Conservation (phyloP, 805 yeast species). For the Torulaspora maleeae region DNA sequence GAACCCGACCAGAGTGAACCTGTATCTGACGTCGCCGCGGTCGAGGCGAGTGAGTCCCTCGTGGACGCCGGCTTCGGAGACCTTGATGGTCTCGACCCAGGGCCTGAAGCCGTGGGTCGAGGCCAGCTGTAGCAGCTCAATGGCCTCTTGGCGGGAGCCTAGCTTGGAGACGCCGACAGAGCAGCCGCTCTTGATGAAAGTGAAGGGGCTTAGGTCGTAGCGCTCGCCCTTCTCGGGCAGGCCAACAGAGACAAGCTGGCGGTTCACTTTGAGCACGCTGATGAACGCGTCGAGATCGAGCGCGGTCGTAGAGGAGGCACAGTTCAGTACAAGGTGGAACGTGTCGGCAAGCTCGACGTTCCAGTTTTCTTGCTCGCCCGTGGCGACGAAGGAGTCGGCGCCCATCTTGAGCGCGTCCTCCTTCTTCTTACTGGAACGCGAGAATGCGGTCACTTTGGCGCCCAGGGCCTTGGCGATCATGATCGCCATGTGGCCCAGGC, state of each 20-base stretch:
- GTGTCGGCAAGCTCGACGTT: conserved; percentile 25
- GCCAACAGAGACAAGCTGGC: conserved; percentile 61
- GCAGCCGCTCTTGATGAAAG: conserved; percentile 47
- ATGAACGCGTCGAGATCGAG: conserved; percentile 48
- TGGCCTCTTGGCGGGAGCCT: conserved; percentile 61
- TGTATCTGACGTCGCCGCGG: conserved; percentile 54
- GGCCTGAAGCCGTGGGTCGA: conserved; percentile 53
- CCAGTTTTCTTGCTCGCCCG: conserved; percentile 43
- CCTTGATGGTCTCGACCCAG: conserved; percentile 58
- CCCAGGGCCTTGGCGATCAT: conserved; percentile 49
- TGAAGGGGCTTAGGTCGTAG: conserved; percentile 32
- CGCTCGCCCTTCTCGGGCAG: conserved; percentile 48
- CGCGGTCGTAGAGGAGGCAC: conserved; percentile 45
- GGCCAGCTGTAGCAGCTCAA: conserved; percentile 62
- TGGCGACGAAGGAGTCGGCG: conserved; percentile 46
- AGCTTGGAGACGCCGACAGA: conserved; percentile 54
- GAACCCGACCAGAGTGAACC: conserved; percentile 57
- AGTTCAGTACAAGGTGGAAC: conserved; percentile 43
- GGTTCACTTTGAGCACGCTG: conserved; percentile 50
- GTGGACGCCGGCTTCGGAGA: conserved; percentile 48
- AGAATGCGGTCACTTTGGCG: conserved; percentile 47
- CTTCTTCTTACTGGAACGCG: conserved; percentile 42
- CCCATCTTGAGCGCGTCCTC: conserved; percentile 42
- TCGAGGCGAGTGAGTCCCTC: conserved; percentile 53
- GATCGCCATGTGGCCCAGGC: conserved; percentile 46